Base-by-base conservation (phyloP, 2,329 filamentous ascomycete genomes). In the Cladosporium sp. region DNA sequence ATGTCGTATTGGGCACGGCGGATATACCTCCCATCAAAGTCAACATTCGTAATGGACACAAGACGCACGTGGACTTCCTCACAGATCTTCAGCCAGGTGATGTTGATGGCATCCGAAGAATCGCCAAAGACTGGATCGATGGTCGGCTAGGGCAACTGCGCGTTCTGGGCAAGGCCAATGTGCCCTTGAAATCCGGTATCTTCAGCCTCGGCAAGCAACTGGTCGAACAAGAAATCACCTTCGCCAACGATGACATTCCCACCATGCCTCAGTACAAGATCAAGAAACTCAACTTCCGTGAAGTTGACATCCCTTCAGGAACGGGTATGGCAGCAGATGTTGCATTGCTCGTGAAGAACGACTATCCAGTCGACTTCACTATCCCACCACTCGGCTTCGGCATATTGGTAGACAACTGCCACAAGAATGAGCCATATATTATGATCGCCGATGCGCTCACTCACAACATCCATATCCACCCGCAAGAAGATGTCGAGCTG, bases 81-180 rank as follows among this genome's bases (percentile, higher is more conserved):
- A 84, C 88, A 42, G 86, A 94, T 61, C 75, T 97, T 39, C 78
- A 82, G 38, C 88, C 91, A 25, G 92, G 92, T 30, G 84, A 92
- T 67, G 78, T 90, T 14, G 85, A 92, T 57, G 88, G 87, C 5
- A 85, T 97, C 65, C 87, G 90, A 60, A 83, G 82, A 60, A 83
- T 97, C 63, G 91, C 90, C 49, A 91, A 94, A 71, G 89, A 96
- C 72, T 97, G 91, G 87, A 77, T 99, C 61, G 86, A 89, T 56
- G 92, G 92, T 39, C 87, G 85, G 56, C 78, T 97, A 59, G 82
- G 85, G 11, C 80, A 82, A 59, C 76, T 99, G 59, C 84, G 83
- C 61, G 78, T 97, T 14, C 81, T 86, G 57, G 93, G 88, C 43
- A 88, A 87, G 68, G 87, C 90, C 25, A 78, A 87, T 39, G 79